Evolutionary conservation across 331 rosid genomes (phyloP), one percentile per base, ranked within the genome.

Genomic region (Stylosanthes scabra): DNA sequence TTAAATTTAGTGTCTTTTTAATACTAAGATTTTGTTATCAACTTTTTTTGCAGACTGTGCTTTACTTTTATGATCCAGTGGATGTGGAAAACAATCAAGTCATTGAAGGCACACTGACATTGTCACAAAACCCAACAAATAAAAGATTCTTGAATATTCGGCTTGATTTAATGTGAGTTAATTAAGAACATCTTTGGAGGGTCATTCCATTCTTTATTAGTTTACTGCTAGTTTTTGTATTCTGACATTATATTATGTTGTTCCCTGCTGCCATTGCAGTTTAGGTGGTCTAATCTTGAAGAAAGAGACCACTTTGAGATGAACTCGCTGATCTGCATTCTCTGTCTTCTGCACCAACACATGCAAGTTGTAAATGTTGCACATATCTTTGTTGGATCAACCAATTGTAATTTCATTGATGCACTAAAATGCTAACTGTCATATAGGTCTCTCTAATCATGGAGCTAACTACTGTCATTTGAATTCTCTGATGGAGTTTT

Each of bases 81-180:
- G 96, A 89, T 50, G 79, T 89, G 70, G 90, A 87, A 80, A 87
- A 87, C 82, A 87, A 89, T 67, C 92, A 89, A 80, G 27, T 82
- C 14, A 87, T 89, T 70, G 90, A 89, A 82, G 92, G 92, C 45
- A 83, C 85, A 9, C 86, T 83, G 54, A 82, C 82, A 49, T 72
- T 89, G 66, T 80, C 96, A 25, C 96, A 89, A 61, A 87, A 90
- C 85, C 77, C 60, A 80, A 86, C 85, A 76, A 80, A 89, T 15
- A 59, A 70, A 2, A 81, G 92, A 37, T 89, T 83, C 71, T 80
- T 89, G 89, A 83, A 89, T 74, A 87, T 89, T 64, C 86, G 75
- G 81, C 89, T 89, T 13, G 86, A 82, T 73, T 89, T 85, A 57
- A 63, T 76, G 96, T 89, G 72, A 87, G 96, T 83, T 46, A n/a